A percentile compares a stretch with the other conserved stretches of the same genome.
These are phyloP conservation scores for Polyrhizophydium stewartii DNA, from an alignment of 371 early-diverging fungal genomes.

Conservation along the genomic window DNA sequence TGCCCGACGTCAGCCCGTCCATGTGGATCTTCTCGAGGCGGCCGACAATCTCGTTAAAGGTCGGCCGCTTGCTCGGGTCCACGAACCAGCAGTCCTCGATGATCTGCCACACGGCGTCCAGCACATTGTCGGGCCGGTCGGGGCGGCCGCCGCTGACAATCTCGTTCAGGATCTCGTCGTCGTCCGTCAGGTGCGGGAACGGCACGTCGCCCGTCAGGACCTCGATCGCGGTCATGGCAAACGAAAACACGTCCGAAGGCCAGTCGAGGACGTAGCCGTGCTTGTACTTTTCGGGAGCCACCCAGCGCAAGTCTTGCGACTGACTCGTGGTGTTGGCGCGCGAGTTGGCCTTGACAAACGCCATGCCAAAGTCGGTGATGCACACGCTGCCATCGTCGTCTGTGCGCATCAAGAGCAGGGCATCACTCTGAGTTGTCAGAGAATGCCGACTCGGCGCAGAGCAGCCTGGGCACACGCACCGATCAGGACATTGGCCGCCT, in stretches of 20 bases:
- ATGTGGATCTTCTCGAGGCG: too few species aligned
- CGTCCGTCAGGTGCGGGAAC: background rate
- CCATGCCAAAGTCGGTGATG: background rate
- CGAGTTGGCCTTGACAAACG: background rate
- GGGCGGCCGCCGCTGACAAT: background rate
- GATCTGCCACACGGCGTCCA: background rate
- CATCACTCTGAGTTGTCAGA: too few species aligned
- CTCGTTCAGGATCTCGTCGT: background rate
- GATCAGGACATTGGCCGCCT: slow-evolving; percentile 1
- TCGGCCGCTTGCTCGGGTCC: background rate
- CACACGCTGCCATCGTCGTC: background rate
- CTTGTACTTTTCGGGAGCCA: background rate
- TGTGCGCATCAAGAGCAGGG: too few species aligned
- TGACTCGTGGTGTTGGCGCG: background rate
- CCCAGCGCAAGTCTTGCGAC: background rate
- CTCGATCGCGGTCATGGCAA: background rate
- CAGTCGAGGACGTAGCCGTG: background rate
- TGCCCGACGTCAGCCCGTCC: too few species aligned
- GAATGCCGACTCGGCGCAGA: too few species aligned
- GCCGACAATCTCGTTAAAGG: background rate
- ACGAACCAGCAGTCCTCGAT: background rate
- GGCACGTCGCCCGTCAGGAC: background rate
- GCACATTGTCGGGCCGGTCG: background rate
- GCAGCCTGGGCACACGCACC: background rate
- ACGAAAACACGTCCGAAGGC: background rate